Percentiles rank a stretch among this genome's conserved stretches.
Evolutionary conservation across 306 rosid genomes (phyloP).

Genomic region (Vigna trinervia): DNA sequence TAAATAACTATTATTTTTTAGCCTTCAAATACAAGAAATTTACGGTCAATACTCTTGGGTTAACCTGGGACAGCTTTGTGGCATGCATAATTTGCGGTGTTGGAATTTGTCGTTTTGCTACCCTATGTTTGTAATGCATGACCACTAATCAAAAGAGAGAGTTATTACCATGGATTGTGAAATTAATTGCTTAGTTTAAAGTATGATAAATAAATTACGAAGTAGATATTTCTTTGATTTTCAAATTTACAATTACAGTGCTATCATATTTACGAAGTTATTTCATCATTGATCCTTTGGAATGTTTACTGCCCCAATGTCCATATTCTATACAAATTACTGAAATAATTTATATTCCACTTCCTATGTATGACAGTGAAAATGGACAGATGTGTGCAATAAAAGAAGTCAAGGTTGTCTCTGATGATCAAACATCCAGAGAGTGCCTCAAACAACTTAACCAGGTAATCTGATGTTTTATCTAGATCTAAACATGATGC

Average conservation of each 20-base stretch:
- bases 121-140: background rate
- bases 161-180: background rate
- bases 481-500: conserved; percentile 13
- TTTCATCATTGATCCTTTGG: background rate
- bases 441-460: conserved; percentile 96
- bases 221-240: background rate
- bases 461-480: conserved; percentile 64
- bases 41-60: background rate
- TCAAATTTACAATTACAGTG: background rate
- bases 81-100: background rate
- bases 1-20: conserved; percentile 39
- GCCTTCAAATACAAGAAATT: too few relatives aligned
- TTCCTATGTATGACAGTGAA: conserved; percentile 63
- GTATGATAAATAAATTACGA: background rate
- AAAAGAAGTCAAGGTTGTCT: conserved; percentile 86
- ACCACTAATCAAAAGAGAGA: background rate
- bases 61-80: background rate
- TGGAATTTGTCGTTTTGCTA: background rate
- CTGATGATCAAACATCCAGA: conserved; percentile 80
- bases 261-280: background rate
- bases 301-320: conserved; percentile 10
- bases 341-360: conserved; percentile 29
- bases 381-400: conserved; percentile 99
- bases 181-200: background rate
- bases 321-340: conserved; percentile 36